Evolutionary conservation across 2,329 filamentous ascomycete species (phyloP), one percentile per base, ranked within the genome.

Genomic region (Microcyclospora tardicrescens): DNA sequence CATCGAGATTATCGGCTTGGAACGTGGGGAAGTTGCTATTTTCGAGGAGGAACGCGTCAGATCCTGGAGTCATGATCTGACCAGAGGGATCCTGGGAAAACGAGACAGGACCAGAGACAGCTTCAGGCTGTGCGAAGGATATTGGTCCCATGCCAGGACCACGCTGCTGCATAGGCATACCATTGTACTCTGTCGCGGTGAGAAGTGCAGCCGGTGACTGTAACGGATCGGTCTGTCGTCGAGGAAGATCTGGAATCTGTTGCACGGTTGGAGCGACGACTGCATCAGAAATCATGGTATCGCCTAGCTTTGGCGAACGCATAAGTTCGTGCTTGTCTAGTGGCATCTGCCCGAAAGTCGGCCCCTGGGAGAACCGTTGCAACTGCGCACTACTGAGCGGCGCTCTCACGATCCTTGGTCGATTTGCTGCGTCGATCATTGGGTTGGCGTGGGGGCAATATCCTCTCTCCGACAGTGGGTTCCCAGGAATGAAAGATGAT

Each of bases 341-440:
- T 2, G 57, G 57, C 24, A 51, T 47, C 27, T 51, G 48, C 2
- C 57, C 57, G 34, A 53, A 60, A 2, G 41, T 43, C 2, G 56
- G 53, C 1, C 56, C 55, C 28, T 54, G 41, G 11, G 49, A 52
- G 34, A 59, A 59, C 1, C 56, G 50, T 33, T 52, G 48, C 11
- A 57, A 28, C 35, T 59, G 57, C 10, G 57, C 57, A 11, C 47
- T 42, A 31, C 55, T 57, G n/a, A 59, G 42, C 9, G 56, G 57
- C 12, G 56, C 56, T 30, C 55, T 39, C 2, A 50, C 51, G 32
- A 58, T 47, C 0, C 41, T 42, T 2, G 56, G 51, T n/a, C 51
- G 40, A 28, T 43, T 45, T 1, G 53, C 48, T 36, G 52, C 49
- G 2, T 49, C 54, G 35, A 57, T 57, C 54, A 58, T 57, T 2